A percentile compares a stretch with the other conserved stretches of the same genome.
These are phyloP conservation scores for Pontederia crassipes DNA, from an alignment of 176 grass and related monocot genomes.

Conservation along the genomic window DNA sequence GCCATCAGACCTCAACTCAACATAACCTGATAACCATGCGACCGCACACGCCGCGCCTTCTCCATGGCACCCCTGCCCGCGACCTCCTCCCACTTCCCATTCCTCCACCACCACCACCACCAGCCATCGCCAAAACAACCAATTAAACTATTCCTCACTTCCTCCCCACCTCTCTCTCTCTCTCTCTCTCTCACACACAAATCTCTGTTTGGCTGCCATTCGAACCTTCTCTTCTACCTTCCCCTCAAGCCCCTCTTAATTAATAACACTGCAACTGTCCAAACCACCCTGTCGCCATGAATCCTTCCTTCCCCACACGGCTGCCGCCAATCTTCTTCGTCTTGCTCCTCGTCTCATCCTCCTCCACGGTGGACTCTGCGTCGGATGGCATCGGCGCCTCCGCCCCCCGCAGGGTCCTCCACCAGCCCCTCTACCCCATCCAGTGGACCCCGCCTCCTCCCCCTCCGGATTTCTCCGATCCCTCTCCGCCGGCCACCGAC, in stretches of 20 bases:
- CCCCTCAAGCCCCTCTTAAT: not conserved
- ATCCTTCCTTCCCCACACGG: not conserved
- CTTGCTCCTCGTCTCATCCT: not conserved
- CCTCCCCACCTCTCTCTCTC: constrained; percentile 3
- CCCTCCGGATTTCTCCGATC: constrained; percentile 28
- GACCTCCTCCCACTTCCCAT: too few relatives aligned
- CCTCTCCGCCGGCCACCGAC: constrained; percentile 19
- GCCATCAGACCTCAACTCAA: too few relatives aligned
- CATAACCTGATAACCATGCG: too few relatives aligned
- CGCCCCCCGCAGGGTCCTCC: constrained; percentile 38
- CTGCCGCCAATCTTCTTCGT: not conserved
- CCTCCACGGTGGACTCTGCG: not conserved
- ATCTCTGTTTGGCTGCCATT: too few relatives aligned
- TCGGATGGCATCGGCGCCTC: not conserved
- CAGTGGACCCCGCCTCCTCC: constrained; percentile 76
- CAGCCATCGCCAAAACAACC: too few relatives aligned
- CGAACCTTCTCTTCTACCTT: too few relatives aligned
- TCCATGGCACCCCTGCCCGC: too few relatives aligned
- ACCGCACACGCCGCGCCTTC: too few relatives aligned
- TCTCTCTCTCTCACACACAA: constrained; percentile 10
- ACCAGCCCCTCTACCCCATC: constrained; percentile 83
- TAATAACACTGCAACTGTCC: not conserved
- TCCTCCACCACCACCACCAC: too few relatives aligned
- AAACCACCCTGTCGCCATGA: constrained; percentile 27
- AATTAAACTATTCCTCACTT: constrained; percentile 4